Base-by-base conservation (phyloP, 148 eudicot genomes). In the Vaccinium darrowii region DNA sequence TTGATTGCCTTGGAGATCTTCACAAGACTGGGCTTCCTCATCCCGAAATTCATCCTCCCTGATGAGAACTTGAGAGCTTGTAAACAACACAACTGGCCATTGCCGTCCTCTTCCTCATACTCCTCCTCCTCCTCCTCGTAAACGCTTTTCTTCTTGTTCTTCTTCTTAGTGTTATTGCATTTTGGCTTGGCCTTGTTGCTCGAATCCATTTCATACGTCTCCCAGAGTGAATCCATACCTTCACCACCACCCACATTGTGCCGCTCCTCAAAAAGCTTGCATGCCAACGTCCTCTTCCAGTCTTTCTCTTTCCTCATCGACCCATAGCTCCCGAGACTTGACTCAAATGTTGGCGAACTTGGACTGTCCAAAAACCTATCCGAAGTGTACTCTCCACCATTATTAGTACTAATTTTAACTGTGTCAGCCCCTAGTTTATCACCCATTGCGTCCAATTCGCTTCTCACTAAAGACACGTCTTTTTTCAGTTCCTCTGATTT, bases 161-260 rank as follows among this genome's bases (percentile, higher is more conserved):
- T 91, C 81, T 62, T 84, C 76, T 84, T 51, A n/a, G 49, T 65
- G 36, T 1, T 53, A n/a, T 25, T 82, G 51, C 81, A 23, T 25
- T 82, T 83, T n/a, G 56, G 1, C 51, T 81, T 74, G 9, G 14
- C 51, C 58, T 78, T 85, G 36, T 75, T 91, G 1, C 60, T 83
- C 33, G 86, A 74, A 81, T 93, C 93, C 36, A 84, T 86, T 88
- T 97, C 98, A 43, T 93, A 84, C 2, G 92, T 83, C 86, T 97
- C 99, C 99, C 99, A 97, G 25, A 97, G 86, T 81, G 89, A 84
- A 88, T 97, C 99, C 98, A 97, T 97, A 39, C 92, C 93, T 76
- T 97, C 98, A n/a, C 88, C 94, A 5, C 89, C 88, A 1, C 52
- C 84, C 13, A 79, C 86, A 18, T 91, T 91, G 87, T 94, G 90